Percentiles rank a stretch among this genome's conserved stretches.
Conservation (phyloP, 768 basidiomycete species). For the Boletus rubropictus region DNA sequence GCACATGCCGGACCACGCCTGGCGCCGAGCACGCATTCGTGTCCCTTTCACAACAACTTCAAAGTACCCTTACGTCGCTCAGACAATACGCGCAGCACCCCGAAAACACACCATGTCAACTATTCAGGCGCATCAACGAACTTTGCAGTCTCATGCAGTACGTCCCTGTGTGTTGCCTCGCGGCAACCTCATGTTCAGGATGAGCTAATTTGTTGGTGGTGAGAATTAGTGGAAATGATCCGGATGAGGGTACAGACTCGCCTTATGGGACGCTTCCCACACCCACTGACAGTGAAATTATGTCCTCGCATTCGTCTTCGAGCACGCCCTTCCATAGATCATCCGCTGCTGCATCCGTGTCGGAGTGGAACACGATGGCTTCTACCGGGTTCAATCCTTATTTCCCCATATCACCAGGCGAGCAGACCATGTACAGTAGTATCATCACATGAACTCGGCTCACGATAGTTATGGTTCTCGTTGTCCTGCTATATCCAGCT, state of each 20-base stretch:
- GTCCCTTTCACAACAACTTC: conserved; percentile 57
- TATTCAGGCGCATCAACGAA: conserved; percentile 56
- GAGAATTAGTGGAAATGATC: conserved; percentile 47
- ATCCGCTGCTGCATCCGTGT: conserved; percentile 44
- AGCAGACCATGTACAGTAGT: conserved; percentile 52
- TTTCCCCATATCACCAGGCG: conserved; percentile 53
- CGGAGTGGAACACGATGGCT: conserved; percentile 56
- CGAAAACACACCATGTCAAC: conserved; percentile 45
- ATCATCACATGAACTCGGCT: conserved; percentile 44
- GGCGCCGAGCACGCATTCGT: conserved; percentile 55
- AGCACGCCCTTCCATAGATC: conserved; percentile 38
- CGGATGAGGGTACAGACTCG: conserved; percentile 40
- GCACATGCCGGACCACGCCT: conserved; percentile 60
- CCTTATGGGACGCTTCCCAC: conserved; percentile 53
- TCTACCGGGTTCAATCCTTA: conserved; percentile 61
- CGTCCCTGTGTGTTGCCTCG: conserved; percentile 34
- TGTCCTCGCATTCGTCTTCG: conserved; percentile 43
- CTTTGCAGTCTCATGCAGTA: conserved; percentile 63
- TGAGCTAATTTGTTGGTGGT: conserved; percentile 29
- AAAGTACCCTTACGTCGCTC: conserved; percentile 49
- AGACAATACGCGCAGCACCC: conserved; percentile 59
- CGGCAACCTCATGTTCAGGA: conserved; percentile 29
- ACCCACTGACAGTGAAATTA: conserved; percentile 56
- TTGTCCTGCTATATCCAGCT: conserved; percentile 6
- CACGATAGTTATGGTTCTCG: not conserved